Conservation (phyloP, 805 yeast genomes). For the Debaryomyces prosopidis region DNA sequence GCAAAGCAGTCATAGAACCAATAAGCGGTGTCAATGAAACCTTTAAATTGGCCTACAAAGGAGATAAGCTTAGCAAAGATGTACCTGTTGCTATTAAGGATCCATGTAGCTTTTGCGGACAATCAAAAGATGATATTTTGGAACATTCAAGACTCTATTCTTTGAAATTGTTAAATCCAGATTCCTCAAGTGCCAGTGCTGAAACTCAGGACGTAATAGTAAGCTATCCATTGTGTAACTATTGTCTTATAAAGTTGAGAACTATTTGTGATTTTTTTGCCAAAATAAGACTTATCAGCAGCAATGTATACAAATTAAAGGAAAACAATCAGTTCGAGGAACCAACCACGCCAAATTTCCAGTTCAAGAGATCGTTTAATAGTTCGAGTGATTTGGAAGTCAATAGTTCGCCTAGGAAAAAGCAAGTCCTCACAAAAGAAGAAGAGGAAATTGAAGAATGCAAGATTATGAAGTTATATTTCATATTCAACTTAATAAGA, state of each 20-base stretch:
- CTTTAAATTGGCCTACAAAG: conserved; percentile 47
- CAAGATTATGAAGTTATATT: conserved; percentile 52
- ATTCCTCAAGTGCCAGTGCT: conserved; percentile 15
- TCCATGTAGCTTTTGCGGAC: conserved; percentile 86
- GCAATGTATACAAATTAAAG: conserved; percentile 58
- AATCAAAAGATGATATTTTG: conserved; percentile 63
- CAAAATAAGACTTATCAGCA: conserved; percentile 61
- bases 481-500: conserved; percentile 51
- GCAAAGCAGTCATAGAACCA: conserved; percentile 82
- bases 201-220: conserved; percentile 31
- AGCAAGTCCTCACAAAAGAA: neutral
- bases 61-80: conserved; percentile 13
- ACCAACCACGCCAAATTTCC: conserved; percentile 17
- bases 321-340: conserved; percentile 28
- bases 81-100: conserved; percentile 70
- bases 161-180: conserved; percentile 49
- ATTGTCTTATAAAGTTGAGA: conserved; percentile 77
- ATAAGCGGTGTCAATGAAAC: conserved; percentile 79
- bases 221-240: conserved; percentile 73
- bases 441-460: conserved; percentile 27
- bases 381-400: conserved; percentile 1
- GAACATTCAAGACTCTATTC: conserved; percentile 79
- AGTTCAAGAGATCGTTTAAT: conserved; percentile 25
- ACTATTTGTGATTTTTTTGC: conserved; percentile 82
- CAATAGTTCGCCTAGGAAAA: neutral